Evolutionary conservation across 1,284 basidiomycete genomes (phyloP), one percentile per base, ranked within the genome.

Genomic region (Nidula niveotomentosa): DNA sequence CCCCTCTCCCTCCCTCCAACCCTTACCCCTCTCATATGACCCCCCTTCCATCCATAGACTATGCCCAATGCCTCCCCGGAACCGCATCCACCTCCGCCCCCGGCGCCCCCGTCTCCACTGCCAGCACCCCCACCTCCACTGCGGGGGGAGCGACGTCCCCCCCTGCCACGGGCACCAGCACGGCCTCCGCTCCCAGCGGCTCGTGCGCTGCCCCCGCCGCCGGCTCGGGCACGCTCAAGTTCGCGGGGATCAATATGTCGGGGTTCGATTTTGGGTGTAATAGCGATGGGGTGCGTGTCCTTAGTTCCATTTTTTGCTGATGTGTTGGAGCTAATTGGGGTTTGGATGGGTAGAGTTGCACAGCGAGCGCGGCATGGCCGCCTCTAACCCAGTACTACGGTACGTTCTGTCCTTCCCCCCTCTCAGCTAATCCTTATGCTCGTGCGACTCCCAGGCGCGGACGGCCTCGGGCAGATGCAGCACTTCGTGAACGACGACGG

Each of bases 401-500:
- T 68, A 44, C 46, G 51, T 3, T 17, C n/a, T 58, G 7, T 1
- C 8, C 15, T 13, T 7, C 18, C 34, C 17, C 50, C 6, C 9
- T 47, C 10, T 15, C 12, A 37, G 33, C 48, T n/a, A 13, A 44
- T 15, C 9, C 37, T 36, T 30, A 15, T 30, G 34, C 47, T 52
- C 37, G 12, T 9, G n/a, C 41, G 66, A 30, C 30, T 30, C 30
- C 30, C 30, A 30, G 69, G 66, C 39, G 56, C 64, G n/a, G 77
- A 80, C 53, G 79, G 78, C 49, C 68, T 69, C 9, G 76, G 78
- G 8, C 84, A 85, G 65, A 83, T 85, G 78, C 60, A 69, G 39
- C 83, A 85, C 62, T 85, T 85, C 58, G 76, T 77, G 45, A 68
- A 76, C 0, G 69, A 76, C 59, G 76, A 80, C 58, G 73, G 75